phyloP scores from a whole-genome alignment of 1,139 yeast genomes.

The Pichia cactophila region DNA sequence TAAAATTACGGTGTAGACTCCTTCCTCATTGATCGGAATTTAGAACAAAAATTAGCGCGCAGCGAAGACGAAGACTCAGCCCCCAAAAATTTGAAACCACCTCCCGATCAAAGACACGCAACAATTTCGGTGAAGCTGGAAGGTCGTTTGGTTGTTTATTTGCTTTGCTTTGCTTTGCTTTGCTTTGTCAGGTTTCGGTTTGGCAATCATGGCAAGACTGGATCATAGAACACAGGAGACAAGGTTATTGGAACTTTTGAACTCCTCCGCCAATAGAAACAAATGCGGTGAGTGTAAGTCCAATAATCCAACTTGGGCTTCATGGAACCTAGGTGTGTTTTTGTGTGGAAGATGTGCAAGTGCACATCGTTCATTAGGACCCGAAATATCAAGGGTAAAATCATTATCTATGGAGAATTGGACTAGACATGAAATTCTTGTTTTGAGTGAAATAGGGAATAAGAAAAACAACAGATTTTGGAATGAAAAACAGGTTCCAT shows the following conservation, averaged over 20 bases:
- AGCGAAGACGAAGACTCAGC: too few relatives aligned
- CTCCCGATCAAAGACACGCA: too few relatives aligned
- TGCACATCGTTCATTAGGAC: slow-evolving; percentile 68
- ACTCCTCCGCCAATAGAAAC: slow-evolving; percentile 39
- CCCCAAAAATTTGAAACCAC: too few relatives aligned
- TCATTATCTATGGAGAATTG: slow-evolving; percentile 80
- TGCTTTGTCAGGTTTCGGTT: too few relatives aligned
- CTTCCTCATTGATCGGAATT: too few relatives aligned
- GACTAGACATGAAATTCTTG: slow-evolving; percentile 52
- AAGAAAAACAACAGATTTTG: slow-evolving; percentile 53
- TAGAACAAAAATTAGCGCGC: too few relatives aligned
- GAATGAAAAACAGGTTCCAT: slow-evolving; percentile 55
- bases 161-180: too few relatives aligned
- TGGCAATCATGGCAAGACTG: not conserved
- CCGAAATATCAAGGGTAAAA: slow-evolving; percentile 66
- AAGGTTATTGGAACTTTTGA: slow-evolving; percentile 31
- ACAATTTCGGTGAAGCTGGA: too few relatives aligned
- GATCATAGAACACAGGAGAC: slow-evolving; percentile 19
- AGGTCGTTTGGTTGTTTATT: too few relatives aligned
- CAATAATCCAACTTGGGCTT: slow-evolving; percentile 52
- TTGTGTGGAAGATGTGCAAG: slow-evolving; percentile 77
- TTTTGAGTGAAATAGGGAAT: slow-evolving; percentile 59
- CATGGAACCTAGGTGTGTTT: slow-evolving; percentile 50
- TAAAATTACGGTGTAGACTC: too few relatives aligned
- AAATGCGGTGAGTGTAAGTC: slow-evolving; percentile 70